Evolutionary conservation across 2,329 filamentous ascomycete genomes (phyloP).

Genomic region (Thelonectria discophora): DNA sequence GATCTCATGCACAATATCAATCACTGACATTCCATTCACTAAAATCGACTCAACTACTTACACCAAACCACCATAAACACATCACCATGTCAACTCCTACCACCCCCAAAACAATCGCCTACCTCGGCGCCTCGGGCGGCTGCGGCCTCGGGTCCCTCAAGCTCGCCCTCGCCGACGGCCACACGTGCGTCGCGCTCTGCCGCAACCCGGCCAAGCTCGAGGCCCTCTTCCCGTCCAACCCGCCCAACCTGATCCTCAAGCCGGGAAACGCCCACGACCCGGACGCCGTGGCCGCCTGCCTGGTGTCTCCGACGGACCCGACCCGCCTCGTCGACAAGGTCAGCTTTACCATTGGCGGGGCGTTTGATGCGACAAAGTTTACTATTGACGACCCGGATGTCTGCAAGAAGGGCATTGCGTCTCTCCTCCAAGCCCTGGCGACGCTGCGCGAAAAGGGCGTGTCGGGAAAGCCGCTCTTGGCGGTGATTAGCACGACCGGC

Average conservation of each 20-base stretch:
- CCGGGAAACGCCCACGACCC: constrained; percentile 51
- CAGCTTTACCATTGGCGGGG: constrained; percentile 51
- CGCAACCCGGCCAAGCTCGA: constrained; percentile 53
- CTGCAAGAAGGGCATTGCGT: constrained; percentile 50
- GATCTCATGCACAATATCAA: not conserved
- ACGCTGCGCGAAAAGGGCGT: constrained; percentile 35
- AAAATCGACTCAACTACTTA: not conserved
- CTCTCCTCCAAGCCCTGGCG: constrained; percentile 47
- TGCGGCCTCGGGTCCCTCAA: constrained; percentile 51
- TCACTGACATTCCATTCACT: constrained; percentile 1
- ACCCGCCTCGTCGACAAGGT: constrained; percentile 49
- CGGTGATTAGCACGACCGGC: constrained; percentile 54
- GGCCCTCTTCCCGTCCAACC: constrained; percentile 41
- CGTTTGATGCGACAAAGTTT: constrained; percentile 37
- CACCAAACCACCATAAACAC: constrained; percentile 3
- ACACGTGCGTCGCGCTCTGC: constrained; percentile 52
- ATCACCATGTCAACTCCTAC: not conserved
- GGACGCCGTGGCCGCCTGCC: constrained; percentile 45
- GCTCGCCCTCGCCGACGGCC: constrained; percentile 47
- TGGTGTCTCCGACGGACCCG: constrained; percentile 41
- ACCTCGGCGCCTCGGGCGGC: constrained; percentile 56
- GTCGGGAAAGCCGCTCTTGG: constrained; percentile 47
- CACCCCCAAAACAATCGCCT: constrained; percentile 37
- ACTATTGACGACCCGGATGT: constrained; percentile 51
- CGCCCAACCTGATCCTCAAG: constrained; percentile 48